Percentiles rank a stretch among this genome's conserved stretches.
phyloP scores from a whole-genome alignment of 2,329 filamentous ascomycete species.

The Claviceps sp. region DNA sequence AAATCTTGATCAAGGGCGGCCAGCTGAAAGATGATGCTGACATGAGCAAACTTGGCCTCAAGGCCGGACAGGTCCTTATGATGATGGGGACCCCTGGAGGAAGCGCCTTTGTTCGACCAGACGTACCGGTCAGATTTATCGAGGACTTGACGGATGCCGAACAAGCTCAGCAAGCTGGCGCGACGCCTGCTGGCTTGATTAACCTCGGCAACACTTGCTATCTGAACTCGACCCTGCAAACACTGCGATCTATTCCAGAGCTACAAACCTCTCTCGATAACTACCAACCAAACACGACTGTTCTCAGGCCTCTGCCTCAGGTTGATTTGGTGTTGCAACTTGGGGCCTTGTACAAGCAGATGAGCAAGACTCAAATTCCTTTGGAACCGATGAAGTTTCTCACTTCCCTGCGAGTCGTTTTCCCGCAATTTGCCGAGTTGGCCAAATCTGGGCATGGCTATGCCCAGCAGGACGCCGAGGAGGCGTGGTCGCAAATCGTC shows the following conservation, averaged over 20 bases:
- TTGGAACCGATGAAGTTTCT: conserved; percentile 76
- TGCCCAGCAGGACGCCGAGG: conserved; percentile 97
- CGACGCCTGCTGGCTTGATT: conserved; percentile 73
- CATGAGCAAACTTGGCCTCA: conserved; percentile 71
- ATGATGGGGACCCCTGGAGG: conserved; percentile 87
- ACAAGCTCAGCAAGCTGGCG: conserved; percentile 66
- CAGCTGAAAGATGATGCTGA: conserved; percentile 93
- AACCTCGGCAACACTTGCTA: conserved; percentile 98
- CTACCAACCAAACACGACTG: conserved; percentile 27
- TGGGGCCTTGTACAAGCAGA: conserved; percentile 72
- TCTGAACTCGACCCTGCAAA: conserved; percentile 93
- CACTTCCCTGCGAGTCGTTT: conserved; percentile 61
- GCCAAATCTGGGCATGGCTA: conserved; percentile 71
- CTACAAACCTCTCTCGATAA: conserved; percentile 64
- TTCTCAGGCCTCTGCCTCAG: conserved; percentile 32
- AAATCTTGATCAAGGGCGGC: conserved; percentile 85
- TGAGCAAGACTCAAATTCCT: conserved; percentile 80
- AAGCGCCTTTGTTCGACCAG: conserved; percentile 54
- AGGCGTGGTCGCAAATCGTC: conserved; percentile 94
- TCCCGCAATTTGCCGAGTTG: conserved; percentile 87
- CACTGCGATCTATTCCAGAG: conserved; percentile 77
- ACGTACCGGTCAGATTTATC: conserved; percentile 72
- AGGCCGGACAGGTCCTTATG: conserved; percentile 78
- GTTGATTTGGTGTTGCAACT: conserved; percentile 66
- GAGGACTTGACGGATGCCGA: conserved; percentile 98